Evolutionary conservation across 768 basidiomycete genomes (phyloP), one percentile per base, ranked within the genome.

Genomic region (Lyophyllum atratum): DNA sequence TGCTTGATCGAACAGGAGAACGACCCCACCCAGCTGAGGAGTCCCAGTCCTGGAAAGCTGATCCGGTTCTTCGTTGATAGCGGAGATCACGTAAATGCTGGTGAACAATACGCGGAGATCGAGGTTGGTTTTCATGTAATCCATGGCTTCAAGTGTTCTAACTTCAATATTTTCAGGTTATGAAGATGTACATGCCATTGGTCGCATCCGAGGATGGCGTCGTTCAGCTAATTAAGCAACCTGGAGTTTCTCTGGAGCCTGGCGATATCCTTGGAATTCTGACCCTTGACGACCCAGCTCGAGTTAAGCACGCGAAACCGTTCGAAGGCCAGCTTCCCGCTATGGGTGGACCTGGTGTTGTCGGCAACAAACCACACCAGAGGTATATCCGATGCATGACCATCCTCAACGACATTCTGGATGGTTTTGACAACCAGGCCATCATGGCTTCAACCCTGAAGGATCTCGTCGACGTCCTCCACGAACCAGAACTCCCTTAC

Each of bases 171-270:
- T 39, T 56, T 6, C 52, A 90, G 89, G 92, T 93, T 59, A 95
- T 97, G 94, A 98, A 99, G 79, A 99, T 98, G 97, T 97, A 97
- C 74, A 97, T 99, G 96, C 95, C 95, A 3, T 85, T 99, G 54
- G 86, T 93, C 54, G 94, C 95, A 5, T 84, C 90, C 2, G 97
- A 99, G 71, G 93, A 96, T 70, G 97, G 97, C 66, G 82, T 89
- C 45, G 88, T 95, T 17, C 95, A 96, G 66, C 86, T 98, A 66
- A 93, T 98, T 74, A 99, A 98, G 76, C 97, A 99, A 71, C 93
- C 97, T 54, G 97, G 97, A 66, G 93, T 95, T 68, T 95, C 93
- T 62, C 84, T 99, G 53, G 93, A 96, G 61, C 93, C 95, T 12
- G 97, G 97, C 24, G 97, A 98, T 72, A 95, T 99, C 55, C 86